Evolutionary conservation across 75 land plant genomes (phyloP).

Genomic region (Adiantum capillusveneris): DNA sequence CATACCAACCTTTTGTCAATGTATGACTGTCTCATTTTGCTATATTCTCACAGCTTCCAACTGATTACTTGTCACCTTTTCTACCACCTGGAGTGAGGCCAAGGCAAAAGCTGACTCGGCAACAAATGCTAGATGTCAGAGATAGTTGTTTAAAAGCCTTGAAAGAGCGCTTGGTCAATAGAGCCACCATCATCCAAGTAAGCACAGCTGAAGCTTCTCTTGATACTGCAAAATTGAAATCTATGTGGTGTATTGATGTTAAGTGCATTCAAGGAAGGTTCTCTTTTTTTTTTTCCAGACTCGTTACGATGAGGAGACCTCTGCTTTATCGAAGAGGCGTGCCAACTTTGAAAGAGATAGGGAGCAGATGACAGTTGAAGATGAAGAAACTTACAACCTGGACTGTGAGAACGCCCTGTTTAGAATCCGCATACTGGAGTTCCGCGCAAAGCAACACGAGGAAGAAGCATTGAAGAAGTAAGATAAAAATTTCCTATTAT

Average conservation of each 20-base stretch:
- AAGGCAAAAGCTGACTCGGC: constrained; percentile 24
- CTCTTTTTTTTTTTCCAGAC: constrained; percentile 7
- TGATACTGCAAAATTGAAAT: background rate
- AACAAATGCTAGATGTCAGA: constrained; percentile 25
- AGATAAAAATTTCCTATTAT: too few species aligned
- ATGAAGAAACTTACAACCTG: constrained; percentile 27
- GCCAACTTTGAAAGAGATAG: constrained; percentile 38
- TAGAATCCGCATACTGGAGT: constrained; percentile 27
- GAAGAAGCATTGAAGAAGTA: constrained; percentile 20
- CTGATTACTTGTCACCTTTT: constrained; percentile 25
- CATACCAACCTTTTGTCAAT: too few species aligned
- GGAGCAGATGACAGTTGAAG: constrained; percentile 34
- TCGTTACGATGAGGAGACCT: constrained; percentile 28
- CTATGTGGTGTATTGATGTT: too few species aligned
- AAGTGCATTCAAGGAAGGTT: background rate
- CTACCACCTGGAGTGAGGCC: constrained; percentile 29
- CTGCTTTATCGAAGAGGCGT: constrained; percentile 18
- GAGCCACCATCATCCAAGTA: constrained; percentile 29
- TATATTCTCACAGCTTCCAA: constrained; percentile 11
- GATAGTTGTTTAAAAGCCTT: constrained; percentile 22
- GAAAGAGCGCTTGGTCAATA: constrained; percentile 13
- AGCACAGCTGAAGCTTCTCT: constrained; percentile 3
- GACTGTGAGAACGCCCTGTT: constrained; percentile 23
- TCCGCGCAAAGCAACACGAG: constrained; percentile 28
- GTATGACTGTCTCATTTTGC: too few species aligned